Evolutionary conservation across 78 protist genomes (phyloP).

Genomic region (Chrysochromulina tobinii): DNA sequence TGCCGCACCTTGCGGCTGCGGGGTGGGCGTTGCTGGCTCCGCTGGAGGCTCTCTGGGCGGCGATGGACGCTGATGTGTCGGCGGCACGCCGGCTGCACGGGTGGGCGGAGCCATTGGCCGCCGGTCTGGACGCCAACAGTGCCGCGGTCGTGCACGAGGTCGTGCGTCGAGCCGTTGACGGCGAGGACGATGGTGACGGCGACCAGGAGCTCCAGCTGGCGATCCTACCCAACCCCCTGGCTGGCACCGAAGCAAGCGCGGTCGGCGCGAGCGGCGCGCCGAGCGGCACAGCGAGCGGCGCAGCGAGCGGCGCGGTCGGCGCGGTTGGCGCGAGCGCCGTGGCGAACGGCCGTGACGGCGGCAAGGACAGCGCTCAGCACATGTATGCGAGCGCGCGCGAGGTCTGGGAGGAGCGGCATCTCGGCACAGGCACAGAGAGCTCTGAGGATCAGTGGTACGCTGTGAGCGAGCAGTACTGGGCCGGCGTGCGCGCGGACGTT

Average conservation of each 20-base stretch:
- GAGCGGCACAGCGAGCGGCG: too few relatives aligned
- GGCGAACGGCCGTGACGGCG: too few relatives aligned
- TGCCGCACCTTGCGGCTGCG: not conserved
- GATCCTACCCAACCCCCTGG: not conserved
- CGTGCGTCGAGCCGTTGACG: not conserved
- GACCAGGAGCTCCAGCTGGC: not conserved
- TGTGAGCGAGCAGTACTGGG: not conserved
- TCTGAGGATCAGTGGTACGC: too few relatives aligned
- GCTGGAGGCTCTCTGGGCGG: not conserved
- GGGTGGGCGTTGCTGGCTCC: not conserved
- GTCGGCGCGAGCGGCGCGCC: too few relatives aligned
- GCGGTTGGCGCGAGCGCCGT: too few relatives aligned
- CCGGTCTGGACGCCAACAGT: not conserved
- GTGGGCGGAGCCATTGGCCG: not conserved
- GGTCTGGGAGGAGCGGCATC: too few relatives aligned
- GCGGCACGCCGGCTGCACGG: not conserved
- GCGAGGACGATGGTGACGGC: not conserved
- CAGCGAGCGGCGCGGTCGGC: too few relatives aligned
- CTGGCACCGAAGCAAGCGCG: not conserved
- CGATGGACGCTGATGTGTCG: not conserved
- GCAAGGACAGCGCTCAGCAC: too few relatives aligned
- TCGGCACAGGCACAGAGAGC: too few relatives aligned
- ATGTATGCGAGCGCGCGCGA: too few relatives aligned
- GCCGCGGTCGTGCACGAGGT: not conserved
- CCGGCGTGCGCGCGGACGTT: not conserved